These are phyloP conservation scores for Mycena leptocephala DNA, from an alignment of 768 basidiomycete species.

Conservation along the genomic window DNA sequence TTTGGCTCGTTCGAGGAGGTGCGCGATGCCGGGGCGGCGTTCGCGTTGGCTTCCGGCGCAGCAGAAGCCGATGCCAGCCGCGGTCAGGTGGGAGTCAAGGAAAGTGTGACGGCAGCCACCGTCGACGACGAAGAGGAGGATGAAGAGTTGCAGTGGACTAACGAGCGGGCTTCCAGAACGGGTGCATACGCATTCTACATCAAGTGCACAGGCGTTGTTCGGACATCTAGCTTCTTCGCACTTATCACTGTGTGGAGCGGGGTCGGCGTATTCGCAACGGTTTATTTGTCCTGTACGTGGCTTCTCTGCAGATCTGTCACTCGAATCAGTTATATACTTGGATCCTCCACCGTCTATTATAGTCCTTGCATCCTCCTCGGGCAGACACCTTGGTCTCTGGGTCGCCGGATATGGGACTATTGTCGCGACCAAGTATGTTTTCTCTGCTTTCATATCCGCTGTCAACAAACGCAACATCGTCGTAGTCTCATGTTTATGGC, in stretches of 20 bases:
- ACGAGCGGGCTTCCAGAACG: conserved; percentile 6
- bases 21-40: too few species aligned
- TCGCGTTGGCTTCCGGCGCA: conserved; percentile 4
- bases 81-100: not conserved
- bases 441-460: not conserved
- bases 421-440: conserved; percentile 5
- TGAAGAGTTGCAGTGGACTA: conserved; percentile 11
- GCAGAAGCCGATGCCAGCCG: not conserved
- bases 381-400: conserved; percentile 27
- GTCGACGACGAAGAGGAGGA: conserved; percentile 22
- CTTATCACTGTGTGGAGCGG: conserved; percentile 14
- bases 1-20: too few species aligned
- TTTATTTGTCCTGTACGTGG: conserved; percentile 13
- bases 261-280: not conserved
- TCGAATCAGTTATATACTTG: not conserved
- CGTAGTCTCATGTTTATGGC: not conserved
- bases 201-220: conserved; percentile 11
- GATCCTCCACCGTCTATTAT: too few species aligned
- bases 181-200: conserved; percentile 20
- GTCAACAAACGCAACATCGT: not conserved
- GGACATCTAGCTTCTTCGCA: not conserved
- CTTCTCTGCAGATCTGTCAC: not conserved
- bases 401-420: conserved; percentile 22
- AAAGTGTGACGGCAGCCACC: not conserved
- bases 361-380: conserved; percentile 24